Percentiles rank a stretch among this genome's conserved stretches.
Evolutionary conservation across 257 asterid species (phyloP).

Genomic region (Solanum etuberosum): DNA sequence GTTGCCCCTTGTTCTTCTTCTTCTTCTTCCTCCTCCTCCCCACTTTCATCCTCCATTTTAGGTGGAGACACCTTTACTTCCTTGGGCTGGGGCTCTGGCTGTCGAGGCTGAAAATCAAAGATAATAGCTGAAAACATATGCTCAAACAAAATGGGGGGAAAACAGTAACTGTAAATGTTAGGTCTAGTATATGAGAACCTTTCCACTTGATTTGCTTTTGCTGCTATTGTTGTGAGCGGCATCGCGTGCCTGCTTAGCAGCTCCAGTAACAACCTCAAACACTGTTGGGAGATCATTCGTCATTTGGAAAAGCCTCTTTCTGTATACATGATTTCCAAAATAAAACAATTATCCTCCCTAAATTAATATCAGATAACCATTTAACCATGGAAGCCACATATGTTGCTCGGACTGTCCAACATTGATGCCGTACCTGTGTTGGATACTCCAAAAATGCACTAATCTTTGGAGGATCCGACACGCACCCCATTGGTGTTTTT

Average conservation of each 20-base stretch:
- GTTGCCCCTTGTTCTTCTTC: slow-evolving; percentile 45
- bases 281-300: slow-evolving; percentile 44
- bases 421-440: not conserved
- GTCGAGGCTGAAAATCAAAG: slow-evolving; percentile 18
- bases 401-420: not conserved
- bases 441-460: not conserved
- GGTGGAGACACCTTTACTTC: slow-evolving; percentile 18
- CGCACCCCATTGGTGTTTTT: not conserved
- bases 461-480: not conserved
- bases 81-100: slow-evolving; percentile 22
- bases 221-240: slow-evolving; percentile 28
- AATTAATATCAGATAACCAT: not conserved
- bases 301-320: slow-evolving; percentile 58
- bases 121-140: not conserved
- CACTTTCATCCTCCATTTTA: slow-evolving; percentile 35
- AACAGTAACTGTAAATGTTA: not conserved
- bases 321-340: slow-evolving; percentile 8
- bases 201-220: slow-evolving; percentile 34
- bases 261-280: slow-evolving; percentile 41
- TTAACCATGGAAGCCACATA: not conserved
- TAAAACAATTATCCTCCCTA: not conserved
- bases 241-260: slow-evolving; percentile 30
- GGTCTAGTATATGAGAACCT: not conserved
- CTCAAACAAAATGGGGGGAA: not conserved
- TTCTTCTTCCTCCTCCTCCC: slow-evolving; percentile 29